Percentiles rank a stretch among this genome's conserved stretches.
phyloP scores from a whole-genome alignment of 306 rosid genomes.

The Pterocarpus macrocarpus region DNA sequence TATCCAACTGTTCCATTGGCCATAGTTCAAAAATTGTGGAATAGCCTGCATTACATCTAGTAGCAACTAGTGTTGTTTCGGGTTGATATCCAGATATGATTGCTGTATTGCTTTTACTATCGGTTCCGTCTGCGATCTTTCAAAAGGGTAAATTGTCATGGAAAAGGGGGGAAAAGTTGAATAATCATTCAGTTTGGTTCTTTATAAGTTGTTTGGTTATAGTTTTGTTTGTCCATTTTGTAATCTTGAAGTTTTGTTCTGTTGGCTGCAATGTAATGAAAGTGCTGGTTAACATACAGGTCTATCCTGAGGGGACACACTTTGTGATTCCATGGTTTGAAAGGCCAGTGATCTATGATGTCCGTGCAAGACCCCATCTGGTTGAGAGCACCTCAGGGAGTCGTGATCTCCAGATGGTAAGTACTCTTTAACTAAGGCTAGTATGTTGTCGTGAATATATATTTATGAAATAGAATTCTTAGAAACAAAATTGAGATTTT shows the following conservation, averaged over 20 bases:
- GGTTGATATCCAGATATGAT: too few relatives aligned
- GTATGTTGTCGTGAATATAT: background rate
- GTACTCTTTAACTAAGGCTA: constrained; percentile 3
- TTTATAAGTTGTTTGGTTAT: background rate
- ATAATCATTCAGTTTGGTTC: too few relatives aligned
- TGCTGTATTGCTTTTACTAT: too few relatives aligned
- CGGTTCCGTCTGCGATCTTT: too few relatives aligned
- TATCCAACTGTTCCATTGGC: too few relatives aligned
- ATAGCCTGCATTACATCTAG: too few relatives aligned
- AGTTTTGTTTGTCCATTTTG: background rate
- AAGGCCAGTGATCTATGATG: constrained; percentile 88
- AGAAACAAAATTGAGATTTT: background rate
- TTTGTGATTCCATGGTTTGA: constrained; percentile 88
- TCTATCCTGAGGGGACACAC: constrained; percentile 94
- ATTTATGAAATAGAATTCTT: constrained; percentile 3
- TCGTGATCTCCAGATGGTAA: constrained; percentile 88
- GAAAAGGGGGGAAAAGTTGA: background rate
- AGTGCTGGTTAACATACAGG: constrained; percentile 57
- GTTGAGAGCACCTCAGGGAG: constrained; percentile 85
- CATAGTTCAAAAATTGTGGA: too few relatives aligned
- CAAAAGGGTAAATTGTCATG: too few relatives aligned
- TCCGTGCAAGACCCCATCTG: constrained; percentile 77
- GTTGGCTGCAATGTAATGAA: background rate
- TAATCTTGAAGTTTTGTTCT: background rate
- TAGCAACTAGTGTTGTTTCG: too few relatives aligned